Base-by-base conservation (phyloP, 2,329 filamentous ascomycete species). In the Clarireedia homoeocarpa region DNA sequence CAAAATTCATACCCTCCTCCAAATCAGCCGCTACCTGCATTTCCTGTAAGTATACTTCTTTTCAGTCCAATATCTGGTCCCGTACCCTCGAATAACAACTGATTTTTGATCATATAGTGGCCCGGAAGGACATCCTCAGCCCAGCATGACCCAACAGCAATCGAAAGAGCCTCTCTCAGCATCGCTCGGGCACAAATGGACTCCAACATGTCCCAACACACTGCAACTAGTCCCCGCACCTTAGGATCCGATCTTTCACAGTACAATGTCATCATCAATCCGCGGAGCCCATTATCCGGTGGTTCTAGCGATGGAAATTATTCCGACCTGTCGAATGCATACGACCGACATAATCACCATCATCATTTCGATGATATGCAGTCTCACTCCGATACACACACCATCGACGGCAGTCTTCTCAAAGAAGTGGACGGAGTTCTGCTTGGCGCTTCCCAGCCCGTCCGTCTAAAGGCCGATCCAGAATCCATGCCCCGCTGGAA, bases 381-480 rank as follows among this genome's bases (percentile, higher is more conserved):
- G 2, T n/a, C n/a, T 59, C 61, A 59, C 59, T 58, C 60, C 50
- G 20, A 65, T 60, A 53, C 65, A 38, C 40, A 63, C 51, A 65
- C 67, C 27, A 65, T 67, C n/a, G 66, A 72, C 4, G 70, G 71
- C 45, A 70, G 67, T 15, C 62, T 72, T 26, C 65, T 70, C 27
- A 66, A 69, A 36, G 71, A 73, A 30, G 51, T 72, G 24, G 67
- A 71, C 10, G 67, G 67, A 5, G 60, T 73, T 2, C 74, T 75
- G n/a, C 68, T 78, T 24, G 71, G 72, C 56, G 69, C 67, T 45
- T 69, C 62, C 58, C 73, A 76, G 55, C 74, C 76, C 2, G 69
- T 81, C 17, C 75, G 76, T 4, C 62, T 81, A 59, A 77, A 76
- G 64, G 76, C 74, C 6, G 78, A 81, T 48, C 75, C 77, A 5